phyloP scores from a whole-genome alignment of 2,329 filamentous ascomycete genomes.

The Aureobasidium sp. region DNA sequence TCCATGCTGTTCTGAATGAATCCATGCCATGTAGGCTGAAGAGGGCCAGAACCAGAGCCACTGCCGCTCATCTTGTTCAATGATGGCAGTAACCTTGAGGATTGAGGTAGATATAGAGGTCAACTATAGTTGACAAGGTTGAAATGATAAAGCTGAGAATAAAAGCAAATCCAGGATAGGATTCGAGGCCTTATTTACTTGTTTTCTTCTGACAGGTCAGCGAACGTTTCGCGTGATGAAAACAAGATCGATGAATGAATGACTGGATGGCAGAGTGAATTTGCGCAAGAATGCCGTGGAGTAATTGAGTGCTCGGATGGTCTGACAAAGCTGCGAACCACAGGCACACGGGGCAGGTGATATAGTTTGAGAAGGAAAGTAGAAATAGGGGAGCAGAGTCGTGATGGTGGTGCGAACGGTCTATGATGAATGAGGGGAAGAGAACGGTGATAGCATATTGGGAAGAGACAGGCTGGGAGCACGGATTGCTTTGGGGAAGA shows the following conservation, averaged over 20 bases:
- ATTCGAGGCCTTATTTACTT: background rate
- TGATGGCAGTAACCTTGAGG: background rate
- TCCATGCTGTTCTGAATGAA: constrained; percentile 44
- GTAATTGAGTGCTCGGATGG: background rate
- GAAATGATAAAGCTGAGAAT: background rate
- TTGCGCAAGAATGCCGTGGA: background rate
- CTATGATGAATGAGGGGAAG: constrained; percentile 10
- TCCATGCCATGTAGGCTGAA: constrained; percentile 31
- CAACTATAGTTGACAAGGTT: background rate
- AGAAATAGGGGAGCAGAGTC: background rate
- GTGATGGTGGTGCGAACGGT: background rate
- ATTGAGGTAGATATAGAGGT: constrained; percentile 1
- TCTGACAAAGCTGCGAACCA: background rate
- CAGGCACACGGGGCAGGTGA: background rate
- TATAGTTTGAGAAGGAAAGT: background rate
- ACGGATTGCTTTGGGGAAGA: constrained; percentile 3
- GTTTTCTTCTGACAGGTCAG: background rate
- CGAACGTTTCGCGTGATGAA: background rate
- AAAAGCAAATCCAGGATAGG: background rate
- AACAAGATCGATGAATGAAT: background rate
- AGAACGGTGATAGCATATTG: constrained; percentile 11
- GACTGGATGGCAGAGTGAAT: background rate
- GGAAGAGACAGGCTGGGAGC: constrained; percentile 7
- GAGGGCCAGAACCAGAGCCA: constrained; percentile 26
- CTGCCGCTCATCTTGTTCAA: constrained; percentile 24